These are phyloP conservation scores for Aspergillus hortae DNA, from an alignment of 2,329 filamentous ascomycete species.

Conservation along the genomic window DNA sequence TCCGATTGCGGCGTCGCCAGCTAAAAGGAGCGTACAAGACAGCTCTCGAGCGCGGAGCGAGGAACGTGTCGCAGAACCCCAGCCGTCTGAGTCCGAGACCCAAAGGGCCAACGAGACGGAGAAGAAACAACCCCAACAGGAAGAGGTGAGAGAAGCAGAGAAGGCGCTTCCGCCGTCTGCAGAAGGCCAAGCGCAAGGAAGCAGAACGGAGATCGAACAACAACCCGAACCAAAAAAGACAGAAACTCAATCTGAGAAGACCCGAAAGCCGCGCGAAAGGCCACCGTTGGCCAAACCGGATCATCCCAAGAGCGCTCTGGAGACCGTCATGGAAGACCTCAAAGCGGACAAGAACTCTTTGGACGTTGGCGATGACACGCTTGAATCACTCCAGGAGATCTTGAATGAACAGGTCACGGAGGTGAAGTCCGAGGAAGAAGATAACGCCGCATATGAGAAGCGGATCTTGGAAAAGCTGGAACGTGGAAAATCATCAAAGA, in stretches of 20 bases:
- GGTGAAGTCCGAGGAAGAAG: slow-evolving; percentile 26
- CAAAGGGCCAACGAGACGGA: slow-evolving; percentile 4
- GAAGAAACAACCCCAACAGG: slow-evolving; percentile 1
- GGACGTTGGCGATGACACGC: slow-evolving; percentile 42
- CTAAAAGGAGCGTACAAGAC: slow-evolving; percentile 7
- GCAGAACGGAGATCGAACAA: neutral
- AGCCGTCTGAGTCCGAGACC: neutral
- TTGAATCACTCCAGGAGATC: slow-evolving; percentile 43
- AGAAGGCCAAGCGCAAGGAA: neutral
- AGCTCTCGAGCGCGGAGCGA: slow-evolving; percentile 6
- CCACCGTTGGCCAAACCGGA: slow-evolving; percentile 32
- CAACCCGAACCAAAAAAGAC: neutral
- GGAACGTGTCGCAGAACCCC: slow-evolving; percentile 3
- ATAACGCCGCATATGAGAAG: slow-evolving; percentile 31
- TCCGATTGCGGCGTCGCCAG: slow-evolving; percentile 21
- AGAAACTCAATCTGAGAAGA: neutral
- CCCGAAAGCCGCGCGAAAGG: neutral
- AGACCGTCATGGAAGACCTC: slow-evolving; percentile 39
- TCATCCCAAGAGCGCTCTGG: slow-evolving; percentile 41
- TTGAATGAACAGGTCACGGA: slow-evolving; percentile 29
- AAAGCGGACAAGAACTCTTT: slow-evolving; percentile 37
- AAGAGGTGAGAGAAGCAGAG: slow-evolving; percentile 1
- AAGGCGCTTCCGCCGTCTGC: neutral
- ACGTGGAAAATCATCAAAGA: slow-evolving; percentile 12
- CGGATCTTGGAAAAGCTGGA: slow-evolving; percentile 24